Base-by-base conservation (phyloP, 495 filamentous ascomycete genomes). In the Pseudevernia furfuracea region DNA sequence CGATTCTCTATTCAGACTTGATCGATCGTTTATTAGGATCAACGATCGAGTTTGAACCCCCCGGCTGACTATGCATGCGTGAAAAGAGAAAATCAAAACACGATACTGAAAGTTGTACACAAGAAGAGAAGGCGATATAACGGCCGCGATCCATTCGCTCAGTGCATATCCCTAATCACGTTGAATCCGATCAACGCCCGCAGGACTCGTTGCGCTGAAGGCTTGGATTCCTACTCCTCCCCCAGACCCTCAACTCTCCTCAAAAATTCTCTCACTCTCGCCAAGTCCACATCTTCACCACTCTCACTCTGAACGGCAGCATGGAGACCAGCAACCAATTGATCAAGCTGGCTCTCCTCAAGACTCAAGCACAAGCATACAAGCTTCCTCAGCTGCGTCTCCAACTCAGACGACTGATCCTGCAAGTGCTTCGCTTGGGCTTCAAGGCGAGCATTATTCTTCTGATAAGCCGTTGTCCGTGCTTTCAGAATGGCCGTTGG, bases 241-340 rank as follows among this genome's bases (percentile, higher is more conserved):
- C 66, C 70, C 25, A 58, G 63, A 19, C 72, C 74, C 68, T 89
- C 88, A 15, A 91, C 86, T 61, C 87, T 87, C 32, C 84, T 82
- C 65, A 93, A 73, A 71, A 93, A 91, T 58, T 89, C 82, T 70
- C 83, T 77, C 34, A 92, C 85, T 38, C 89, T 76, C 28, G 81
- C 81, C 32, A 89, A 80, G 70, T 92, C 89, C 6, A 88, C 77
- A 53, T 72, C 68, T 37, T 86, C 86, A 6, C 81, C 82, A 49
- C 80, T 79, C 69, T 93, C 89, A 67, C 86, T 89, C 73, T 91
- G 87, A 12, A 93, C 85, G 19, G 90, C 90, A 57, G 79, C 74
- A 49, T 87, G 76, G 36, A 93, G 71, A 14, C 78, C 80, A 62
- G 82, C 83, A 3, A 91, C 67, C 59, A 84, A 70, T n/a, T 74